phyloP scores from a whole-genome alignment of 306 rosid genomes.

The Pyrus betulifolia region DNA sequence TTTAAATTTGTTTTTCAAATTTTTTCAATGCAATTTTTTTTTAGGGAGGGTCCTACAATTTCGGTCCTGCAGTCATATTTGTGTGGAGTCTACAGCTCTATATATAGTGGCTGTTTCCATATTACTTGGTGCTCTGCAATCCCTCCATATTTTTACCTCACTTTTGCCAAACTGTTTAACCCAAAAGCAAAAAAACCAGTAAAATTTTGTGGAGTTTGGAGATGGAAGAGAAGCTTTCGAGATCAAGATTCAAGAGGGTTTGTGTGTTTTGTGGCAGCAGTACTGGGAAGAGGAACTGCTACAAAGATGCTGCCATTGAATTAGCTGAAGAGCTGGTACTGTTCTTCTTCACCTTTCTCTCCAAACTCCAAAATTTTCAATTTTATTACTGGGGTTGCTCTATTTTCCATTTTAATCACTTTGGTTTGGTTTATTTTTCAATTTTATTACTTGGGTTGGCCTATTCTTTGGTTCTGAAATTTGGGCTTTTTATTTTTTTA shows the following conservation, averaged over 20 bases:
- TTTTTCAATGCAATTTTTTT: background rate
- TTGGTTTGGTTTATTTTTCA: background rate
- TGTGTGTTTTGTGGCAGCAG: constrained; percentile 63
- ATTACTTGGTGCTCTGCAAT: background rate
- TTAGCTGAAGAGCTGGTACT: constrained; percentile 47
- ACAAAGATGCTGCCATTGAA: constrained; percentile 49
- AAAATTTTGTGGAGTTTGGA: background rate
- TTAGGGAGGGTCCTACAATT: background rate
- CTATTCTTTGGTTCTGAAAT: background rate
- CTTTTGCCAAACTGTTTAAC: background rate
- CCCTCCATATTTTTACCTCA: background rate
- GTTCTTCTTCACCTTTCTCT: background rate
- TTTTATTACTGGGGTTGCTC: background rate
- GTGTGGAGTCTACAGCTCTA: constrained; percentile 3
- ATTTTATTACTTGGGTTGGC: background rate
- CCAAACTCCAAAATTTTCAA: background rate
- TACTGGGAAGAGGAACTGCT: constrained; percentile 39
- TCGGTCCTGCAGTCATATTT: background rate
- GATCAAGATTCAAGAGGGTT: constrained; percentile 40
- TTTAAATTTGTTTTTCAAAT: background rate
- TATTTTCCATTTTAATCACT: no score
- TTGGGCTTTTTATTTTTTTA: no score
- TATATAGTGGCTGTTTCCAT: constrained; percentile 1
- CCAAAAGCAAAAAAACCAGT: background rate
- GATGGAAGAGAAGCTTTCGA: constrained; percentile 30